Evolutionary conservation across 148 eudicot species (phyloP).

Genomic region (Rhododendron mucronatum): DNA sequence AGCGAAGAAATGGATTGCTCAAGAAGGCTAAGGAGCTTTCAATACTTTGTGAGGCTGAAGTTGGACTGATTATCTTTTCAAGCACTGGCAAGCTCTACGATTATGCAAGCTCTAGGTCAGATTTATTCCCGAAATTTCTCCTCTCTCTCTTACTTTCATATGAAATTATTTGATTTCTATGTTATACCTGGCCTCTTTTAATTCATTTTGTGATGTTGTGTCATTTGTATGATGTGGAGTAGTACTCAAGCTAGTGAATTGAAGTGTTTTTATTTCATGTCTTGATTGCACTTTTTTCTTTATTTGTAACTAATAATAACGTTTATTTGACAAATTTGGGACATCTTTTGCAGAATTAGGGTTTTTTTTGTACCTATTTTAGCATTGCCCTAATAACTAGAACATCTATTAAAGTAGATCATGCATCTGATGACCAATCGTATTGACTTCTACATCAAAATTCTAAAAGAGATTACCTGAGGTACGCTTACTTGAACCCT

Average conservation of each 20-base stretch:
- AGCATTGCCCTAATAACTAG: not conserved
- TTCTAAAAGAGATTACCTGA: not conserved
- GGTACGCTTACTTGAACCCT: not conserved
- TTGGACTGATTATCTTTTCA: constrained; percentile 49
- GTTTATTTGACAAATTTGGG: not conserved
- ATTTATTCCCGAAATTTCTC: not conserved
- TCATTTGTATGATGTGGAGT: not conserved
- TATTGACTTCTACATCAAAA: not conserved
- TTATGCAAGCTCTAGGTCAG: constrained; percentile 41
- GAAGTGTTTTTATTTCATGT: not conserved
- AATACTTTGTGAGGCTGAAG: constrained; percentile 50
- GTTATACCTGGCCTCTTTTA: not conserved
- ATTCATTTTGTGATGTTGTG: not conserved
- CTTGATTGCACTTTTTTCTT: not conserved
- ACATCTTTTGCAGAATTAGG: not conserved
- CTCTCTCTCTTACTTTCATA: not conserved
- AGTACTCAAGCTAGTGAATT: not conserved
- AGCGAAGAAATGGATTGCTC: constrained; percentile 53
- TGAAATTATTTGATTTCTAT: not conserved
- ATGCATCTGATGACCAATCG: not conserved
- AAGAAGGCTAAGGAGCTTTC: constrained; percentile 63
- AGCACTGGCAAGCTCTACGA: constrained; percentile 51
- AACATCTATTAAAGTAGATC: not conserved
- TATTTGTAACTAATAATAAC: not conserved
- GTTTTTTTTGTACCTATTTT: not conserved